Conservation (phyloP, 2,329 filamentous ascomycete genomes). For the Chalaropsis ovoidea region DNA sequence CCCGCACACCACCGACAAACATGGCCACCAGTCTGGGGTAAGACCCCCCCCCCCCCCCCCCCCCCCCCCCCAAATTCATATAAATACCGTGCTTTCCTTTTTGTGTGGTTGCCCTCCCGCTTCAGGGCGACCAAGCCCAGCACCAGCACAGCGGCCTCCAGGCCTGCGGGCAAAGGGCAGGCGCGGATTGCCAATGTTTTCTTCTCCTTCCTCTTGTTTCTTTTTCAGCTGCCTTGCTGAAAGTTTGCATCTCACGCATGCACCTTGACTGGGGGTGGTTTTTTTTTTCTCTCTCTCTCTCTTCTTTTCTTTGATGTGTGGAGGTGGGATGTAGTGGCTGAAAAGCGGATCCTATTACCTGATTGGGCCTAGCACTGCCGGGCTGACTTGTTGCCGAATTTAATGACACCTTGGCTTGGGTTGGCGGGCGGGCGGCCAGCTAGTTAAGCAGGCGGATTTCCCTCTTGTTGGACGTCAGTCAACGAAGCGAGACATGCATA, state of each 20-base stretch:
- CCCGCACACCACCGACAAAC: too few relatives aligned
- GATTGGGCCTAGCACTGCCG: conserved; percentile 8
- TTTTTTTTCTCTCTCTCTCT: neutral
- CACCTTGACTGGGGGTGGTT: neutral
- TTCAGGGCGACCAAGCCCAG: neutral
- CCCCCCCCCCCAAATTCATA: too few relatives aligned
- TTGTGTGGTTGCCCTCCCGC: neutral
- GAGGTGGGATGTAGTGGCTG: conserved; percentile 3
- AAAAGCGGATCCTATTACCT: neutral
- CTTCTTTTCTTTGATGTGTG: neutral
- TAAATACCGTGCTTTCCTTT: too few relatives aligned
- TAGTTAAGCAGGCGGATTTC: neutral
- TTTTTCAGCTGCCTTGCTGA: neutral
- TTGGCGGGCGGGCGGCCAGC: neutral
- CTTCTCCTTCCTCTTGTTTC: neutral
- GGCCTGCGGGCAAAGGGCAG: neutral
- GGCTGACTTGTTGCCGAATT: neutral
- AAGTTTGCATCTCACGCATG: too few relatives aligned
- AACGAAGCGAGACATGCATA: conserved; percentile 7
- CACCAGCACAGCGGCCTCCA: neutral
- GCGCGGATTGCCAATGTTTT: too few relatives aligned
- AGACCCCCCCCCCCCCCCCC: neutral
- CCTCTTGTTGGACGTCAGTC: neutral
- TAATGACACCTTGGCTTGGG: neutral
- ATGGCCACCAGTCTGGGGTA: neutral